Evolutionary conservation across 2,329 filamentous ascomycete species (phyloP).

Genomic region (Fusarium humuli): DNA sequence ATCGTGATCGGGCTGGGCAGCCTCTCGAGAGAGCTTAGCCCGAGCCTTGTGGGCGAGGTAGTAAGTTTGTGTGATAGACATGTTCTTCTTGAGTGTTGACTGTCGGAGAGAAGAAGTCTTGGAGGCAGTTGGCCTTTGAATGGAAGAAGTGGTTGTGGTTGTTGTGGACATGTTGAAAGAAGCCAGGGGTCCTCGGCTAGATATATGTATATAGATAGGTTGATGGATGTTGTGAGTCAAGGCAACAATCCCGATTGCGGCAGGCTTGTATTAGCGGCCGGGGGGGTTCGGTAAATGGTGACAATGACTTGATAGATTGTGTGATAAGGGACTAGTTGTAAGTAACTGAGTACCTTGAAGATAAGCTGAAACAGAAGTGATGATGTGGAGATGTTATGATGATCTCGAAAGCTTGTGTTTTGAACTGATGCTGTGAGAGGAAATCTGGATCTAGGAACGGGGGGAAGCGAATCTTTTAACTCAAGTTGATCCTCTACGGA

Average conservation of each 20-base stretch:
- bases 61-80: slow-evolving; percentile 99
- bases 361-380: slow-evolving; percentile 11
- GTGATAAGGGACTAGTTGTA: slow-evolving; percentile 44
- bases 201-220: slow-evolving; percentile 40
- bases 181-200: slow-evolving; percentile 36
- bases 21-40: slow-evolving; percentile 94
- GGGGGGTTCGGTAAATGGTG: slow-evolving; percentile 48
- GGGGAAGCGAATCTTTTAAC: slow-evolving; percentile 47
- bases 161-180: slow-evolving; percentile 49
- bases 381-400: slow-evolving; percentile 17
- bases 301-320: slow-evolving; percentile 47
- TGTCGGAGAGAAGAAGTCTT: slow-evolving; percentile 48
- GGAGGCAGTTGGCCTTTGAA: slow-evolving; percentile 45
- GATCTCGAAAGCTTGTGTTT: slow-evolving; percentile 27
- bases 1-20: slow-evolving; percentile 90
- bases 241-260: slow-evolving; percentile 49
- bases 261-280: slow-evolving; percentile 46
- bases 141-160: slow-evolving; percentile 41
- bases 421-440: slow-evolving; percentile 22
- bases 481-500: slow-evolving; percentile 41
- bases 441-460: slow-evolving; percentile 20
- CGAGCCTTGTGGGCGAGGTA: slow-evolving; percentile 97
- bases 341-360: slow-evolving; percentile 14
- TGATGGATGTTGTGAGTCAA: slow-evolving; percentile 44
- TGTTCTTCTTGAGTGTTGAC: slow-evolving; percentile 75